These are phyloP conservation scores for Termitomyces sp. DNA, from an alignment of 1,284 basidiomycete genomes.

Conservation along the genomic window DNA sequence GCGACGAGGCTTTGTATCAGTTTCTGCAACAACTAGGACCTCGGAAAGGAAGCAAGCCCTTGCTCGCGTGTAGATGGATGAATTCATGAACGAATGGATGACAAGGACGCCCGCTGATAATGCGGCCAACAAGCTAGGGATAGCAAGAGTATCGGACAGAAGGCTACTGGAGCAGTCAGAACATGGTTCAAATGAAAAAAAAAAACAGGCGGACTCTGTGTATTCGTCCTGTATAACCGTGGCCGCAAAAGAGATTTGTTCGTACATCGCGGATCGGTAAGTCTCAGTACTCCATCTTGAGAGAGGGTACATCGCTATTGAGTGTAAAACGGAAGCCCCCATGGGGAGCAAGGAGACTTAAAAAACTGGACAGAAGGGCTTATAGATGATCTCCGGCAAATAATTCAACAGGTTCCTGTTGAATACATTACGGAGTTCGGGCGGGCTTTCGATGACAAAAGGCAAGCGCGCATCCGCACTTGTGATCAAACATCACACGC, in stretches of 20 bases:
- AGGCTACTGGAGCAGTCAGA: constrained; percentile 4
- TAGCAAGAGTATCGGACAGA: constrained; percentile 15
- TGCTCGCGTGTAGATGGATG: constrained; percentile 5
- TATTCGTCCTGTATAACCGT: background rate
- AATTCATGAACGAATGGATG: constrained; percentile 15
- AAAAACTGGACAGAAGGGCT: background rate
- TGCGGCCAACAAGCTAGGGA: constrained; percentile 19
- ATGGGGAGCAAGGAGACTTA: background rate
- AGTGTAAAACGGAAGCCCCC: background rate
- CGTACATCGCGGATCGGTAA: constrained; percentile 1
- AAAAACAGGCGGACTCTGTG: constrained; percentile 1
- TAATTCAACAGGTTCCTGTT: background rate
- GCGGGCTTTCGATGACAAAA: too few species aligned
- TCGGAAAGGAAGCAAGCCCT: constrained; percentile 7
- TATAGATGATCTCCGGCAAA: background rate
- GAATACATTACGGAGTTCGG: background rate
- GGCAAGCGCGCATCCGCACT: background rate
- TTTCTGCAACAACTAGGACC: background rate
- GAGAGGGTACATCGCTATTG: constrained; percentile 10
- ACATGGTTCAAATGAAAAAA: background rate
- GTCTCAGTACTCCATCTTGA: constrained; percentile 4
- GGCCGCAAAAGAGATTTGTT: background rate
- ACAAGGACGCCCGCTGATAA: constrained; percentile 16
- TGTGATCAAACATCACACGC: background rate
- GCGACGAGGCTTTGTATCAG: background rate